Percentiles rank a stretch among this genome's conserved stretches.
These are phyloP conservation scores for Leccinellum rugosiceps DNA, from an alignment of 768 basidiomycete species.

Conservation along the genomic window DNA sequence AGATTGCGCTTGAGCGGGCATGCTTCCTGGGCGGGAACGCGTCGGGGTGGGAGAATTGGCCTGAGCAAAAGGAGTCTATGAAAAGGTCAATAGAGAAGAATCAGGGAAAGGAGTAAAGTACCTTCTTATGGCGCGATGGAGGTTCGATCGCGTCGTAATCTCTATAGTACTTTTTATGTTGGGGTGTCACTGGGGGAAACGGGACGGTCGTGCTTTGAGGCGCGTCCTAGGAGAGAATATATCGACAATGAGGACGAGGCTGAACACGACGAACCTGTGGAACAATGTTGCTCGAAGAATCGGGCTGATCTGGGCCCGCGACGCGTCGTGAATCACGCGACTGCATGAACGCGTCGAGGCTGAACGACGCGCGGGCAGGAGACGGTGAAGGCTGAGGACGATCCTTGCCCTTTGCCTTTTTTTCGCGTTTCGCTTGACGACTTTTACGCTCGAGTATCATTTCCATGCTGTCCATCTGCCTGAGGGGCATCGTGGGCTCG, in stretches of 20 bases:
- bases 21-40: constrained; percentile 32
- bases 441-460: constrained; percentile 69
- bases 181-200: constrained; percentile 51
- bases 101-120: constrained; percentile 1
- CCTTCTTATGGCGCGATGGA: constrained; percentile 31
- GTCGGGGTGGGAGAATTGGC: constrained; percentile 47
- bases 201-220: constrained; percentile 27
- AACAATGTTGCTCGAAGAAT: constrained; percentile 26
- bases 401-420: constrained; percentile 46
- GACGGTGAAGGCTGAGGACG: constrained; percentile 53
- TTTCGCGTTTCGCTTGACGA: constrained; percentile 52
- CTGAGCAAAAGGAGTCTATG: constrained; percentile 29
- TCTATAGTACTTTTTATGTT: constrained; percentile 60
- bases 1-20: constrained; percentile 26
- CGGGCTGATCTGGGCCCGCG: constrained; percentile 30
- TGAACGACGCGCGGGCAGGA: constrained; percentile 44
- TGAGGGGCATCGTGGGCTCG: constrained; percentile 47
- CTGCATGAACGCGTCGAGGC: constrained; percentile 48
- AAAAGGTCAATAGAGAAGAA: background rate
- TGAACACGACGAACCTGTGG: constrained; percentile 39
- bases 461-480: constrained; percentile 74
- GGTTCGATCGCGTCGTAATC: constrained; percentile 33
- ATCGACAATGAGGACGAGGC: constrained; percentile 17
- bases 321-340: constrained; percentile 54
- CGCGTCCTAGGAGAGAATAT: constrained; percentile 21